Evolutionary conservation across 2,329 filamentous ascomycete genomes (phyloP), one percentile per base, ranked within the genome.

Genomic region (Diaporthe citrichinensis): DNA sequence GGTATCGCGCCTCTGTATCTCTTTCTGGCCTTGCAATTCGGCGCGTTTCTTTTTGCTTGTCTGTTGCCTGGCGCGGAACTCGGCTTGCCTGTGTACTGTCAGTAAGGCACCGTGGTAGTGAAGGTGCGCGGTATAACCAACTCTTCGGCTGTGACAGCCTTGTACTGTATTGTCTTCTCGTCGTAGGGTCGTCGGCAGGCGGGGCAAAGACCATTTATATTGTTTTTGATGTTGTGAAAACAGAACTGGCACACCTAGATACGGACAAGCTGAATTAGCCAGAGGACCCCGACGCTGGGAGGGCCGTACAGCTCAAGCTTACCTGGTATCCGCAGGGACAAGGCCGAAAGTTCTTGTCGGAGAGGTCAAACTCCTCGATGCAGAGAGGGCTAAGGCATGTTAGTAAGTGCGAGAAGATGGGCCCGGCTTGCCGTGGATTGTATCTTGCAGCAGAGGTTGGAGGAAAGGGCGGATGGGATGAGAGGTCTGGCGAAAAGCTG

Each of bases 251-350:
- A 99, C 84, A 99, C 96, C 96, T 98, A 81, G 61, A 65, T 20
- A 39, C 44, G 9, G 57, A 75, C 57, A 58, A 58, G 51, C 78
- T 62, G 57, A 77, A 76, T 78, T 71, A 78, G 53, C 36, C 67
- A 73, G 59, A 68, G 34, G 71, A 78, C 25, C 76, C 76, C 57
- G 17, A 69, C 39, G 46, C 58, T n/a, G 55, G 41, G 49, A 59
- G 23, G 49, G 59, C 28, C 28, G 36, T 41, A 28, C 8, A 68
- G 15, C 7, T 39, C 59, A 62, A 39, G 74, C 89, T 78, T 90
- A 98, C 96, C 92, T 98, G 96, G 82, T 99, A 99, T 77, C 97
- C 97, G 83, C 97, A 99, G 75, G 96, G 96, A 88, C 97, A 99
- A 79, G 97, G 97, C 82, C 94, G 92, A 86, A 99, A 99, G 86